Evolutionary conservation across 257 asterid species (phyloP), one percentile per base, ranked within the genome.

Genomic region (Nicotiana otophora): DNA sequence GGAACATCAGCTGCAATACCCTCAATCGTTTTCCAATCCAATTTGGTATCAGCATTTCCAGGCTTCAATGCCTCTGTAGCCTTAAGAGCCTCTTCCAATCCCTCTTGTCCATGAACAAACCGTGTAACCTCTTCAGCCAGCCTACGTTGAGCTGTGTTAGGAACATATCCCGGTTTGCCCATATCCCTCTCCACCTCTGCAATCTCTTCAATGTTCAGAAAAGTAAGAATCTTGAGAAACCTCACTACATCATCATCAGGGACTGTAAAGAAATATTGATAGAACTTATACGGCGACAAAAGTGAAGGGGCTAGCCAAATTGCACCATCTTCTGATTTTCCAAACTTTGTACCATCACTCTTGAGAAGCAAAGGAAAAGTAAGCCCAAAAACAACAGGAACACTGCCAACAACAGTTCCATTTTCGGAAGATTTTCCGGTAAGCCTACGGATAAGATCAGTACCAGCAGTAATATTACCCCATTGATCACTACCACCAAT

Each of bases 401-500:
- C 61, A 48, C 4, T 74, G 15, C 79, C 61, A 46, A 23, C 78
- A 39, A 63, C 61, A 55, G 63, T 12, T 31, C 69, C 69, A 63
- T 61, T 78, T 15, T 78, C 72, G 1, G 33, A 42, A 23, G 76
- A 26, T 80, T 80, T 80, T 9, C 83, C 83, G 11, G 28, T 5
- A 39, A 93, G 88, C 65, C 88, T 86, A 28, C 99, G 95, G 68
- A 95, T 93, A 14, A 95, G 97, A 23, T 95, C 99, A 0, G 99
- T 95, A 34, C 99, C 99, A 1, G 97, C 95, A 1, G 97, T 95
- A 54, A 95, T 92, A 81, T 95, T 95, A 30, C 99, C 99, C 99
- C 99, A 94, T 81, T 95, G 99, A 85, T 95, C 99, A 77, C 97
- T 92, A 34, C 99, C 99, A 2, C 99, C 99, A 61, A 94, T 88